Percentiles rank a stretch among this genome's conserved stretches.
Conservation (phyloP, 495 filamentous ascomycete species). For the Letharia lupina region DNA sequence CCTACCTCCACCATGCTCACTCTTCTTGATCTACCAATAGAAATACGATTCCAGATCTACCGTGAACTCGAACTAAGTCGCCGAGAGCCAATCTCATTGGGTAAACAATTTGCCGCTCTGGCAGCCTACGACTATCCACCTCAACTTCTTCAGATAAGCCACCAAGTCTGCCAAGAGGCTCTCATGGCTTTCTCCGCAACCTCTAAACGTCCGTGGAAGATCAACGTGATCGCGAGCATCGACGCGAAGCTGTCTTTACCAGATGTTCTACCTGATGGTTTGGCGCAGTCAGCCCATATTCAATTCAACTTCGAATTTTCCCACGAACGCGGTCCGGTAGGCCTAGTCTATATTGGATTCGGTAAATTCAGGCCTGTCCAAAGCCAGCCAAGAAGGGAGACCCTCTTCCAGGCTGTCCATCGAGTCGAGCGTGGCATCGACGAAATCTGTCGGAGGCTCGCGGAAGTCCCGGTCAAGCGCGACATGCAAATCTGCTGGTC, state of each 20-base stretch:
- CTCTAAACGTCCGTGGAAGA: background rate
- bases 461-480: background rate
- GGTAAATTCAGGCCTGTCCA: background rate
- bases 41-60: conserved; percentile 3
- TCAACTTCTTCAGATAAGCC: background rate
- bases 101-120: background rate
- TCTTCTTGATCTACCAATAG: background rate
- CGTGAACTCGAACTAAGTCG: background rate
- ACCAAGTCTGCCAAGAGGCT: background rate
- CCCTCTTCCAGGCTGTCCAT: background rate
- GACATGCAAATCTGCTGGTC: background rate
- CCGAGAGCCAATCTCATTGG: background rate
- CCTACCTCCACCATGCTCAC: background rate
- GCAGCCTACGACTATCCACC: background rate
- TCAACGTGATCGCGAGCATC: background rate
- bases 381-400: background rate
- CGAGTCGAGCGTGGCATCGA: background rate
- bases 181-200: background rate
- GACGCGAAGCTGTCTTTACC: background rate
- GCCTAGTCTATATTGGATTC: background rate
- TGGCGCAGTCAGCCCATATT: background rate
- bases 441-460: background rate
- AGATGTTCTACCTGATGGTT: background rate
- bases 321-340: background rate
- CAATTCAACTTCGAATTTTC: background rate